Evolutionary conservation across 371 early-diverging fungal species (phyloP), one percentile per base, ranked within the genome.

Genomic region (Mortierella polycephala): DNA sequence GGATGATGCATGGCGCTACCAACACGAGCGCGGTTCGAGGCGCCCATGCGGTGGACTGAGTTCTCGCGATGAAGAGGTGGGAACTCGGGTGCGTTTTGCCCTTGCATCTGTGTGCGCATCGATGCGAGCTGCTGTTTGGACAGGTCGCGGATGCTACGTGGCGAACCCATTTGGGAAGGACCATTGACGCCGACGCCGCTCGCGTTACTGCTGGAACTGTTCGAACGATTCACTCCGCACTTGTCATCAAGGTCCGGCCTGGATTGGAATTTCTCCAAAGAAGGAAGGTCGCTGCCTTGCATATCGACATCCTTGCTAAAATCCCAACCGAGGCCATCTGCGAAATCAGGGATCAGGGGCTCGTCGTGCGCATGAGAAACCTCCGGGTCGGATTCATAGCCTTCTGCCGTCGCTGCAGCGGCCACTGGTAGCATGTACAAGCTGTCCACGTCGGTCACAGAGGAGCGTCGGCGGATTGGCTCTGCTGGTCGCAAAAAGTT

Each of bases 381-480:
- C n/a, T 79, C 80, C 10, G 80, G 80, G 21, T 79, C 80, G 11
- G 80, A 79, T 14, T 79, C 80, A 21, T 79, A 79, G 47, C 80
- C 73, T 5, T 79, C 77, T 5, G 46, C 50, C 5, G 52, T 42
- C 0, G 71, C 47, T 12, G 58, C 57, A 1, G 51, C 50, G 18
- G 61, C 57, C 37, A 63, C 41, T 13, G 71, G 55, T 1, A 62
- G 30, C 51, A 47, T 52, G 56, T 79, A 79, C 8, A 73, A 56
- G 13, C 66, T 69, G 4, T 72, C 73, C 69, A 79, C 63, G 30
- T 79, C 80, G 2, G 70, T 62, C 8, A 73, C 74, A 5, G 75
- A 75, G 0, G 70, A 73, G 13, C 73, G 61, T 46, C 80, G 58
- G 3, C 70, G 73, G 16, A 57, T 53, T 12, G 64, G 16, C 46